These are phyloP conservation scores for Polyplosphaeria fusca DNA, from an alignment of 495 filamentous ascomycete genomes.

Conservation along the genomic window DNA sequence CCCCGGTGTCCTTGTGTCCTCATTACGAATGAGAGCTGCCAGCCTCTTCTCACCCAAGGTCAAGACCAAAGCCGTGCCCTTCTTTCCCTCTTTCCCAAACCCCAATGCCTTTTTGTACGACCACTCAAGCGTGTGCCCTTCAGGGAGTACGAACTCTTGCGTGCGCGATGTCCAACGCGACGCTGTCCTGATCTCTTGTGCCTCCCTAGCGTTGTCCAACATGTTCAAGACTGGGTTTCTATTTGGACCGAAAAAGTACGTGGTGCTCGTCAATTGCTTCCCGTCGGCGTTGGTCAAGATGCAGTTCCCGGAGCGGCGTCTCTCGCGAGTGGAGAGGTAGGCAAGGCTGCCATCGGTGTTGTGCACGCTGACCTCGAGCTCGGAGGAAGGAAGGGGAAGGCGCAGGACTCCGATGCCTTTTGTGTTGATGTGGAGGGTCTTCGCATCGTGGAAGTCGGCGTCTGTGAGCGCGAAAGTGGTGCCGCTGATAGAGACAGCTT, in stretches of 20 bases:
- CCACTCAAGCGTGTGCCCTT: constrained; percentile 49
- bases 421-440: constrained; percentile 47
- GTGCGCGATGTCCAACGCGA: constrained; percentile 43
- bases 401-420: constrained; percentile 46
- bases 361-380: constrained; percentile 49
- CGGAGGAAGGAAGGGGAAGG: constrained; percentile 43
- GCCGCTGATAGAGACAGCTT: constrained; percentile 18
- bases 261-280: constrained; percentile 43
- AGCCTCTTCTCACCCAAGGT: constrained; percentile 32
- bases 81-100: constrained; percentile 27
- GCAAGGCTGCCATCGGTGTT: constrained; percentile 37
- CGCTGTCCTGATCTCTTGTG: constrained; percentile 38
- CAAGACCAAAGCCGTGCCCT: neutral
- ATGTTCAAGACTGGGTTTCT: constrained; percentile 38
- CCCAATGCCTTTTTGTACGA: constrained; percentile 43
- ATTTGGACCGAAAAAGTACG: constrained; percentile 52
- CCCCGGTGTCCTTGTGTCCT: constrained; percentile 45
- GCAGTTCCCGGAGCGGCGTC: constrained; percentile 45
- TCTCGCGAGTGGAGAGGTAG: constrained; percentile 47
- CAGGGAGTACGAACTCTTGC: constrained; percentile 40
- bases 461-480: constrained; percentile 8
- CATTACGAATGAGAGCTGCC: constrained; percentile 48
- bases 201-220: constrained; percentile 4
- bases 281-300: constrained; percentile 34
- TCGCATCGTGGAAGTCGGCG: constrained; percentile 39